phyloP scores from a whole-genome alignment of 345 rosid species.

The Bruguiera sexangula region DNA sequence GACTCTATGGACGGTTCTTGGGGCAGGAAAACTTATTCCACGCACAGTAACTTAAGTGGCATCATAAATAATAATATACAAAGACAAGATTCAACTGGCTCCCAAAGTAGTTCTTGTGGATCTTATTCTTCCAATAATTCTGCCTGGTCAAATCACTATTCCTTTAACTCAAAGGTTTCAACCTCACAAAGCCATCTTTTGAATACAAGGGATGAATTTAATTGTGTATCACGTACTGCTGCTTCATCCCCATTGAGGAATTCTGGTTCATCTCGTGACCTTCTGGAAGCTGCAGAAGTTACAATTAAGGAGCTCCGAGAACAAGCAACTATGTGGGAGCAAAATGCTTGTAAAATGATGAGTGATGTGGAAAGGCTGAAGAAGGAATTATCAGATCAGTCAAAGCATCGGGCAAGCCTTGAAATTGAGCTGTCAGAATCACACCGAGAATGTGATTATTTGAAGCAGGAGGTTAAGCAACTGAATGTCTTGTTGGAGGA shows the following conservation, averaged over 20 bases:
- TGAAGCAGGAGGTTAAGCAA: slow-evolving; percentile 43
- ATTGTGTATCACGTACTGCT: slow-evolving; percentile 32
- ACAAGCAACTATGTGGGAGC: slow-evolving; percentile 68
- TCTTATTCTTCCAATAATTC: slow-evolving; percentile 37
- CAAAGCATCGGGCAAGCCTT: slow-evolving; percentile 37
- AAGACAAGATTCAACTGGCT: slow-evolving; percentile 50
- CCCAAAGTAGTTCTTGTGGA: slow-evolving; percentile 34
- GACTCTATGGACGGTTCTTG: slow-evolving; percentile 48
- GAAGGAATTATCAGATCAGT: slow-evolving; percentile 36
- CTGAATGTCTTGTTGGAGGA: slow-evolving; percentile 44
- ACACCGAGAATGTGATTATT: slow-evolving; percentile 39
- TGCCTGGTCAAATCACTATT: slow-evolving; percentile 35
- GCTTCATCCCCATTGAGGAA: slow-evolving; percentile 44
- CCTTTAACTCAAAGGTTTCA: slow-evolving; percentile 35
- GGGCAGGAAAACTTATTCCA: slow-evolving; percentile 35
- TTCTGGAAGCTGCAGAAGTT: slow-evolving; percentile 43
- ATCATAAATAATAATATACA: slow-evolving; percentile 25
- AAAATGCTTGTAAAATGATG: slow-evolving; percentile 49
- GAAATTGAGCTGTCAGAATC: slow-evolving; percentile 52
- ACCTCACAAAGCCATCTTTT: slow-evolving; percentile 30
- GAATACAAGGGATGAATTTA: slow-evolving; percentile 34
- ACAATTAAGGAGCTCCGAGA: slow-evolving; percentile 52
- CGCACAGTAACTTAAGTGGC: slow-evolving; percentile 25
- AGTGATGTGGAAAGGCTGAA: slow-evolving; percentile 45
- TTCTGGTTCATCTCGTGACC: slow-evolving; percentile 46